These are phyloP conservation scores for Phalaenopsis hybrid DNA, from an alignment of 116 monocot genomes.

Conservation along the genomic window DNA sequence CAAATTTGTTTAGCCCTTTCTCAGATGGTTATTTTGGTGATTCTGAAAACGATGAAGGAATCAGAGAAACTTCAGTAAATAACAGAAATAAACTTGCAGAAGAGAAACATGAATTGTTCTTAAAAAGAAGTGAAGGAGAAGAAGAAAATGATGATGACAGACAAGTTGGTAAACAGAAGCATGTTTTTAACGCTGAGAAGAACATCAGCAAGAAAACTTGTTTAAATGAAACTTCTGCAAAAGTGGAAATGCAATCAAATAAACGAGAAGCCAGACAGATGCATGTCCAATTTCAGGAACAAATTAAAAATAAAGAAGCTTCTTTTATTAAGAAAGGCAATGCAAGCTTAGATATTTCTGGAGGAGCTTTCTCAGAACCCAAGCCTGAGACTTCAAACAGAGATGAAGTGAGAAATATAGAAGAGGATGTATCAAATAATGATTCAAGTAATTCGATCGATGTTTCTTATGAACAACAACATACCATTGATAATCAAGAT, in stretches of 20 bases:
- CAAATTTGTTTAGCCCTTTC: conserved; percentile 38
- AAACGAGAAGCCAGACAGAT: no score
- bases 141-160: background rate
- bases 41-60: background rate
- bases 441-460: background rate
- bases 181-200: no score
- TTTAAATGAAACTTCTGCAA: no score
- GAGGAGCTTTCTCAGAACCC: background rate
- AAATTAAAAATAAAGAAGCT: background rate
- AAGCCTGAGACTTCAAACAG: background rate
- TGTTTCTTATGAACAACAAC: background rate
- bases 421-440: background rate
- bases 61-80: background rate
- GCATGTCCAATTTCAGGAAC: background rate
- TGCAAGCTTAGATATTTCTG: background rate
- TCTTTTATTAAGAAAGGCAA: background rate
- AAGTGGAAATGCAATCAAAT: no score
- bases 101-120: no score
- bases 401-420: background rate
- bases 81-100: background rate
- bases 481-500: background rate
- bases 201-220: no score
- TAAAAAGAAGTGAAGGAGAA: background rate
- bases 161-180: no score
- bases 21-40: conserved; percentile 40